Evolutionary conservation across 1,139 yeast species (phyloP), one percentile per base, ranked within the genome.

Genomic region (Williopsis jadinii): DNA sequence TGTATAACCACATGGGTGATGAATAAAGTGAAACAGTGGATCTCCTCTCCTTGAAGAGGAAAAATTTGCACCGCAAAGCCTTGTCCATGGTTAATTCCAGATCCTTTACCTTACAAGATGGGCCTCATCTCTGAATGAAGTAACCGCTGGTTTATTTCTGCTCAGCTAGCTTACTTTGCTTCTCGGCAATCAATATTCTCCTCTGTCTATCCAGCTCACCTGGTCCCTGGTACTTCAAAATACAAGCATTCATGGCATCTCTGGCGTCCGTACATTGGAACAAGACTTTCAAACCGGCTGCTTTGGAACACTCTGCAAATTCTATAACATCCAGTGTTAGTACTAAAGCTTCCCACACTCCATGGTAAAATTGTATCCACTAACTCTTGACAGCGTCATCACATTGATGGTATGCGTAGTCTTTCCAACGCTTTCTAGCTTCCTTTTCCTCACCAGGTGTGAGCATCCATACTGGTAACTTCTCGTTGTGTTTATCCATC

Each of bases 391-490:
- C 87, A 44, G 71, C 66, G 31, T 73, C 80, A 53, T 82, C 88
- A 61, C 97, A 88, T 48, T 67, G 65, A 38, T 73, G 70, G 65
- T 87, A 84, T 0, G 95, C 78, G 59, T 73, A 74, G 47, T 72
- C 77, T 62, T 87, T 84, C 79, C 94, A 80, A 54, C 87, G 74
- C 52, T 78, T 80, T 51, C 87, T 77, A 30, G 87, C 80, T 51
- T 81, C 77, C 62, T 82, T 82, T 58, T 88, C 97, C 58, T 88
- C 97, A 51, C 75, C 74, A 3, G 96, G 95, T 0, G 94, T 78
- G 34, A 88, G 68, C 53, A 86, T 75, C 97, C 97, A 88, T 11
- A 78, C 68, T 1, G 95, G 95, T 35, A 84, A 62, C 50, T 56
- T 60, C 5, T 49, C 45, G 39, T 55, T 56, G 31, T 56, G 60